A percentile compares a stretch with the other conserved stretches of the same genome.
phyloP scores from a whole-genome alignment of 352 stramenopile species.

The Pythium aphanidermatum region DNA sequence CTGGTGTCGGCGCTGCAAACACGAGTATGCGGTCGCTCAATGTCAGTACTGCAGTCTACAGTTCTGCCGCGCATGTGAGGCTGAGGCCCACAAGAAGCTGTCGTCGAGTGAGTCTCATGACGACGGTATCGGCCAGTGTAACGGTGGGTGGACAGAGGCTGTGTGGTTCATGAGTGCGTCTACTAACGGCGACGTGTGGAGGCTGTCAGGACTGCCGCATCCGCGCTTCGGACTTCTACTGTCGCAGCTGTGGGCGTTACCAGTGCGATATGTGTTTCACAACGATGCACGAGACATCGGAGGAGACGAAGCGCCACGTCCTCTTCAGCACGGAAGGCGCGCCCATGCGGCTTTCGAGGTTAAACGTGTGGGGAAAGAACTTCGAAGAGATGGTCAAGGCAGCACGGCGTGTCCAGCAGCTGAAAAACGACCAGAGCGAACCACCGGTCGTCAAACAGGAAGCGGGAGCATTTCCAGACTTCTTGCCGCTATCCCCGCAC shows the following conservation, averaged over 20 bases:
- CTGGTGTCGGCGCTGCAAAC: conserved; percentile 31
- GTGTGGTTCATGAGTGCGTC: too few species aligned
- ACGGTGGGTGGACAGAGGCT: conserved; percentile 29
- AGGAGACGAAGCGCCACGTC: conserved; percentile 22
- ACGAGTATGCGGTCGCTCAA: conserved; percentile 31
- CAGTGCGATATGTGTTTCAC: conserved; percentile 58
- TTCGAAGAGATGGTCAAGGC: conserved; percentile 45
- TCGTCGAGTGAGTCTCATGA: conserved; percentile 22
- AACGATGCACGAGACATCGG: not conserved
- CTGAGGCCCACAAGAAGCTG: conserved; percentile 31
- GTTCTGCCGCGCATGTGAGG: conserved; percentile 45
- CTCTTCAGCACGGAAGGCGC: conserved; percentile 54
- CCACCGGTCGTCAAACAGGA: conserved; percentile 13
- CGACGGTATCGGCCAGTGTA: conserved; percentile 37
- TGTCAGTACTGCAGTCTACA: conserved; percentile 38
- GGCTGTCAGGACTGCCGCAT: conserved; percentile 47
- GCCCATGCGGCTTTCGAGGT: conserved; percentile 32
- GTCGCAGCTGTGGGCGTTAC: conserved; percentile 40
- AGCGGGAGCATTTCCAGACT: not conserved
- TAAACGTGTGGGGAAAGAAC: conserved; percentile 33
- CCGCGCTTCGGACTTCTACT: conserved; percentile 46
- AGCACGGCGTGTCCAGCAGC: conserved; percentile 15
- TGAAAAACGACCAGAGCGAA: conserved; percentile 5
- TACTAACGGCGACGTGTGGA: too few species aligned
- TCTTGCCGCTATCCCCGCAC: not conserved